These are phyloP conservation scores for Petrea volubilis DNA, from an alignment of 257 asterid genomes.

Conservation along the genomic window DNA sequence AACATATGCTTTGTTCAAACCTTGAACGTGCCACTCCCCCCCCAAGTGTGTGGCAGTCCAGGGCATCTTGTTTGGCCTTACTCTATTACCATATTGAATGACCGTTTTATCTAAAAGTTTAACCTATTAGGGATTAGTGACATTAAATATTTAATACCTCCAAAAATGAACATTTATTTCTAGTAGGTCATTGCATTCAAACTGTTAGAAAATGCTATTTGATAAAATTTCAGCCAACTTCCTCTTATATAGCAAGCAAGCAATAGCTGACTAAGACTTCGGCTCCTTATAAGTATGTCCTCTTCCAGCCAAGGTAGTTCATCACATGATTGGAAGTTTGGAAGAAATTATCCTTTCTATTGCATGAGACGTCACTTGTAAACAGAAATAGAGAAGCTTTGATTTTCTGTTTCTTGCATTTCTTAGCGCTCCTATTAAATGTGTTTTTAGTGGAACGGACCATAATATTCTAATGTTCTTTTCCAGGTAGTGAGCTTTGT, in stretches of 20 bases:
- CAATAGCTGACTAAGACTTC: background rate
- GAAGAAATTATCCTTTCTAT: background rate
- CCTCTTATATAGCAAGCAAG: background rate
- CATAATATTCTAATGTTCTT: conserved; percentile 2
- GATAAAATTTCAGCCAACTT: background rate
- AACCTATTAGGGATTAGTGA: no score
- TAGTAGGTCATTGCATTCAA: background rate
- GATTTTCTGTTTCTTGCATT: background rate
- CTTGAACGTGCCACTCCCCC: no score
- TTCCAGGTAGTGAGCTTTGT: background rate
- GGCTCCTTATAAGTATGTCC: background rate
- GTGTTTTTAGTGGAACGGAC: conserved; percentile 4
- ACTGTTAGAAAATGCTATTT: background rate
- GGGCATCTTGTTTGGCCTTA: no score
- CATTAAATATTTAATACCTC: no score
- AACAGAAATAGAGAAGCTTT: background rate
- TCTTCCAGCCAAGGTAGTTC: background rate
- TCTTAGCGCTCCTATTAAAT: background rate
- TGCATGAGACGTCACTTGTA: background rate
- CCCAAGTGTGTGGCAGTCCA: no score
- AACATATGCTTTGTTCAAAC: background rate
- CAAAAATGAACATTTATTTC: background rate
- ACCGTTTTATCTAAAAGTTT: no score
- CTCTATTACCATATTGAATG: no score
- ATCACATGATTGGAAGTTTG: background rate